Evolutionary conservation across 1,284 basidiomycete genomes (phyloP), one percentile per base, ranked within the genome.

Genomic region (Thecaphora thlaspeos): DNA sequence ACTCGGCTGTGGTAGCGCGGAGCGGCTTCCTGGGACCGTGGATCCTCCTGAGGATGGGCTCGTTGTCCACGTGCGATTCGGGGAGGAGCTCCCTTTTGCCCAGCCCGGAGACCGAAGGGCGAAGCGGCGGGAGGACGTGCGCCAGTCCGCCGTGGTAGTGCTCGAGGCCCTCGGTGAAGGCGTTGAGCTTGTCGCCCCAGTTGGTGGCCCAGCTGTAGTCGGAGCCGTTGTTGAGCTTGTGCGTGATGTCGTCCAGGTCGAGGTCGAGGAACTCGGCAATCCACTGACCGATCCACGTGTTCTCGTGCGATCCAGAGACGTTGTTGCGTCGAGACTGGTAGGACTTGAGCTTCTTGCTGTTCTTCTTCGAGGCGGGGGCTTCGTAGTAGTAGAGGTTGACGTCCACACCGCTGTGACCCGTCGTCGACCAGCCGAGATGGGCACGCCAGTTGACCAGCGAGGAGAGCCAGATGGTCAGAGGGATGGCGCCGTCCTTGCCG

Each of bases 221-320:
- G 21, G 47, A 47, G 8, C 59, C 64, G 50, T 67, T 67, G 64
- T 67, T 67, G 46, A 68, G 52, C 51, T 38, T 57, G 43, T 58
- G 51, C 21, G 58, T 66, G 46, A 73, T 59, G 17, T 50, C 15
- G 2, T 28, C 37, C 11, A 73, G 52, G 53, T 71, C 68, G 14
- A 73, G 53, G 21, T 54, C 22, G 21, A 71, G 67, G 46, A 42
- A 62, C 12, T 43, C 12, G 18, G 51, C 48, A 38, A 65, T 71
- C 59, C 56, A 73, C 21, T 61, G 39, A 18, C 63, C 69, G 51
- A 73, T 65, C 63, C 61, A 71, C 2, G 69, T 69, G 61, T 73
- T 73, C n/a, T 67, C 66, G 61, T 71, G 69, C 34, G 65, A 67
- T 14, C 68, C 70, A 19, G 49, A 43, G 17, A 67, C 50, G 18